A percentile compares a stretch with the other conserved stretches of the same genome.
These are phyloP conservation scores for Auricularia auricula-judae DNA, from an alignment of 768 basidiomycete genomes.

Conservation along the genomic window DNA sequence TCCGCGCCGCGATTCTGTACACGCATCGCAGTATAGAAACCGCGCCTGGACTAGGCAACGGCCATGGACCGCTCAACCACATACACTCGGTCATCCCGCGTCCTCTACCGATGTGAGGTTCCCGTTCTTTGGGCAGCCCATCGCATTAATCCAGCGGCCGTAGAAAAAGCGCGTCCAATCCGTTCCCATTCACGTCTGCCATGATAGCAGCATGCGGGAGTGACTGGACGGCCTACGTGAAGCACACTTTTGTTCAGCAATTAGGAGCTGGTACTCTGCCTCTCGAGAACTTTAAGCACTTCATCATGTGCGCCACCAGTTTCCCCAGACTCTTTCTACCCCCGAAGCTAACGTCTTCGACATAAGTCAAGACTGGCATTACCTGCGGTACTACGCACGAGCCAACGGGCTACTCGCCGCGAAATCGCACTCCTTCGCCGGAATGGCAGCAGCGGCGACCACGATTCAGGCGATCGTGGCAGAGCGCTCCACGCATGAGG, in stretches of 20 bases:
- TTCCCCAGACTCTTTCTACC: neutral
- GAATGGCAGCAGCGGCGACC: constrained; percentile 51
- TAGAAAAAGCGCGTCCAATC: constrained; percentile 48
- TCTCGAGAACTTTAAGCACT: constrained; percentile 61
- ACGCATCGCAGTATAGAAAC: constrained; percentile 65
- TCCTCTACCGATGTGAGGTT: constrained; percentile 42
- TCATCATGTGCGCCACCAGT: constrained; percentile 53
- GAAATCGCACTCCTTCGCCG: constrained; percentile 56
- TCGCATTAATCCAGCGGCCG: neutral
- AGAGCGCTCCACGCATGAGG: constrained; percentile 63
- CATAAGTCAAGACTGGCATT: constrained; percentile 68
- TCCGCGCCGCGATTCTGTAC: constrained; percentile 50
- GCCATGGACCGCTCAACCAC: constrained; percentile 83
- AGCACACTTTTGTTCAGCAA: constrained; percentile 74
- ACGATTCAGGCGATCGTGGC: constrained; percentile 52
- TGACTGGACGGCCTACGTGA: constrained; percentile 63
- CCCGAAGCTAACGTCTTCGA: neutral
- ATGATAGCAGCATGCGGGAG: constrained; percentile 46
- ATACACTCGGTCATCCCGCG: constrained; percentile 45
- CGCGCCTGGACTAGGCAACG: constrained; percentile 55
- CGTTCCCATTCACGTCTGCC: constrained; percentile 55
- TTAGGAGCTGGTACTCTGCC: constrained; percentile 65
- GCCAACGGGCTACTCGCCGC: constrained; percentile 74
- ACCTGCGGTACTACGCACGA: constrained; percentile 74
- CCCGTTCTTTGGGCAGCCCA: neutral